phyloP scores from a whole-genome alignment of 805 yeast species.

The Candida hungchunana region DNA sequence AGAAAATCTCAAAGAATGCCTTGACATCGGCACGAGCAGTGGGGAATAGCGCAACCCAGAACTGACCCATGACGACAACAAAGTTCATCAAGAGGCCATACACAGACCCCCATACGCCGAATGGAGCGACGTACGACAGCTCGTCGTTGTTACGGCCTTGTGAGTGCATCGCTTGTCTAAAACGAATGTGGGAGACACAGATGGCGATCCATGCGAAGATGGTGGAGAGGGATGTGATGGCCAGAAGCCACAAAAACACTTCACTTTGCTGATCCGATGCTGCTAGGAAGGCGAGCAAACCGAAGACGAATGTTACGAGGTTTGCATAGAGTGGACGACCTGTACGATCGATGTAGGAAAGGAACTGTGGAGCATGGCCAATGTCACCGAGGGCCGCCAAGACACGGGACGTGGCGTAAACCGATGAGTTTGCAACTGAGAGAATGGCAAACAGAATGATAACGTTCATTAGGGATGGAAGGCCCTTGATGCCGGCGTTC shows the following conservation, averaged over 20 bases:
- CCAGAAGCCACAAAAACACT: constrained; percentile 61
- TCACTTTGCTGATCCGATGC: constrained; percentile 47
- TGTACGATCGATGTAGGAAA: constrained; percentile 57
- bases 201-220: constrained; percentile 62
- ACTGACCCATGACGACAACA: constrained; percentile 67
- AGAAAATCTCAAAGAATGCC: constrained; percentile 59
- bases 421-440: constrained; percentile 71
- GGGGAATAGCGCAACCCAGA: constrained; percentile 81
- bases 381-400: constrained; percentile 58
- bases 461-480: constrained; percentile 64
- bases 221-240: constrained; percentile 56
- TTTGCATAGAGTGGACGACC: constrained; percentile 67
- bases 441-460: constrained; percentile 62
- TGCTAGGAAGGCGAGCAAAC: constrained; percentile 56
- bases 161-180: constrained; percentile 55
- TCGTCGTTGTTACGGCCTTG: constrained; percentile 65
- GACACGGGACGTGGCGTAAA: constrained; percentile 66
- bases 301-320: constrained; percentile 45
- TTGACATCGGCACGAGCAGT: constrained; percentile 48
- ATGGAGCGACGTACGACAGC: constrained; percentile 59
- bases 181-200: constrained; percentile 54
- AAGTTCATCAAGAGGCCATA: constrained; percentile 55
- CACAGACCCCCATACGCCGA: constrained; percentile 64
- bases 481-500: constrained; percentile 57
- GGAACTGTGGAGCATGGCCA: constrained; percentile 55